Conservation (phyloP, 1,139 yeast genomes). For the Nakaseomyces delphensis region DNA sequence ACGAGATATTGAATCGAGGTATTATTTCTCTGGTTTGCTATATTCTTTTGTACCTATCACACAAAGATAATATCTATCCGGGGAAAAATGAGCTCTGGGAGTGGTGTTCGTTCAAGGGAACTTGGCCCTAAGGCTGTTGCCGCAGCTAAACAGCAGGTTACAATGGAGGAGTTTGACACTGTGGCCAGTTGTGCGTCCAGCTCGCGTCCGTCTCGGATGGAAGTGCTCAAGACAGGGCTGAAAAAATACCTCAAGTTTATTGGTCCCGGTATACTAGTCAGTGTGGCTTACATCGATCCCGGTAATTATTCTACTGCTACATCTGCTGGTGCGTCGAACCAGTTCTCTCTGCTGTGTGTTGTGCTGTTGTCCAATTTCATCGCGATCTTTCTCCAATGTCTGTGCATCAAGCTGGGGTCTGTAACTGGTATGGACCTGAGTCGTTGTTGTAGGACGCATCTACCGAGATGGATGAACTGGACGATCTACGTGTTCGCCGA, state of each 20-base stretch:
- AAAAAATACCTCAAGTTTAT: conserved; percentile 50
- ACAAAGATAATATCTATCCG: too few species aligned
- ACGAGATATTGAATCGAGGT: too few species aligned
- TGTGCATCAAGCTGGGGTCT: conserved; percentile 68
- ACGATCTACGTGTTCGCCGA: conserved; percentile 63
- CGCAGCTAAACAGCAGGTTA: neutral
- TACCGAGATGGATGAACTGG: conserved; percentile 54
- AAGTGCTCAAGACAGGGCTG: conserved; percentile 14
- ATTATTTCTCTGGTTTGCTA: too few species aligned
- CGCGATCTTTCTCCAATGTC: conserved; percentile 64
- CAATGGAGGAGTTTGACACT: neutral
- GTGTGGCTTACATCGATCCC: conserved; percentile 79
- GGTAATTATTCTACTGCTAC: conserved; percentile 79
- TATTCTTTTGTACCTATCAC: too few species aligned
- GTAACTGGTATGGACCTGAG: conserved; percentile 77
- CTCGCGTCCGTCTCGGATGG: neutral
- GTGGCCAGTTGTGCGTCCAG: neutral
- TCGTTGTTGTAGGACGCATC: conserved; percentile 51
- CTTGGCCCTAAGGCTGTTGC: neutral
- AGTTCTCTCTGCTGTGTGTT: conserved; percentile 55
- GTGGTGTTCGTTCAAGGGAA: neutral
- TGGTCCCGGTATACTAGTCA: conserved; percentile 73
- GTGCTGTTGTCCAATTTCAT: conserved; percentile 58
- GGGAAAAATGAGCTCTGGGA: conserved; percentile 1
- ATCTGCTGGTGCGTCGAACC: conserved; percentile 64